A percentile compares a stretch with the other conserved stretches of the same genome.
These are phyloP conservation scores for Boletus sensibilis DNA, from an alignment of 768 basidiomycete species.

Conservation along the genomic window DNA sequence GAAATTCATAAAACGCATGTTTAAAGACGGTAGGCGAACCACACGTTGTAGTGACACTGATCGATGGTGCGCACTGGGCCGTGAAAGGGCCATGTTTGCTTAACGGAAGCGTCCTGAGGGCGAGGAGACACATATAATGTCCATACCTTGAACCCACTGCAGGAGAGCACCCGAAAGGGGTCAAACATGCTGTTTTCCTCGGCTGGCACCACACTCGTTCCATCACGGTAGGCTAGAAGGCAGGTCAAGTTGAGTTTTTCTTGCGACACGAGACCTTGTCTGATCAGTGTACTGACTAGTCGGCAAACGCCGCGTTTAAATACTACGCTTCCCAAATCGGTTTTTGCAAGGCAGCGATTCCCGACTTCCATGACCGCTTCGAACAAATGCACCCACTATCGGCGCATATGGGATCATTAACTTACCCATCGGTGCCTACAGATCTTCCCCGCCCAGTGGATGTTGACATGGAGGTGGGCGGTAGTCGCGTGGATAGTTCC, in stretches of 20 bases:
- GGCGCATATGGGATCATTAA: not conserved
- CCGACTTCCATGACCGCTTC: not conserved
- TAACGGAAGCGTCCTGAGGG: not conserved
- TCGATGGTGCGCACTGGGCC: not conserved
- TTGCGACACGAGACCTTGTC: not conserved
- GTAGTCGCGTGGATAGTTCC: not conserved
- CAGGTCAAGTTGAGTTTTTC: not conserved
- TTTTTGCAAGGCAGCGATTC: conserved; percentile 2
- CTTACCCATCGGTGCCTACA: not conserved
- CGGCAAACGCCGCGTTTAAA: conserved; percentile 9
- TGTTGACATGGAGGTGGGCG: not conserved
- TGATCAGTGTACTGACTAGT: not conserved
- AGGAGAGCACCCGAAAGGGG: not conserved
- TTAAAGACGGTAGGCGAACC: not conserved
- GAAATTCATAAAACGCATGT: not conserved
- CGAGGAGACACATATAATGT: not conserved
- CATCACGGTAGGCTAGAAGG: not conserved
- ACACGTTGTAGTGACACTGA: not conserved
- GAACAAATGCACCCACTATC: not conserved
- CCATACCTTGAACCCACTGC: not conserved
- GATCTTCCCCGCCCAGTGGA: not conserved
- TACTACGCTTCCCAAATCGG: not conserved
- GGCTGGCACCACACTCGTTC: not conserved
- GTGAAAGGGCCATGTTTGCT: not conserved
- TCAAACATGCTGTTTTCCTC: not conserved